Evolutionary conservation across 768 basidiomycete genomes (phyloP).

Genomic region (Dictyophora rubrovolvata): DNA sequence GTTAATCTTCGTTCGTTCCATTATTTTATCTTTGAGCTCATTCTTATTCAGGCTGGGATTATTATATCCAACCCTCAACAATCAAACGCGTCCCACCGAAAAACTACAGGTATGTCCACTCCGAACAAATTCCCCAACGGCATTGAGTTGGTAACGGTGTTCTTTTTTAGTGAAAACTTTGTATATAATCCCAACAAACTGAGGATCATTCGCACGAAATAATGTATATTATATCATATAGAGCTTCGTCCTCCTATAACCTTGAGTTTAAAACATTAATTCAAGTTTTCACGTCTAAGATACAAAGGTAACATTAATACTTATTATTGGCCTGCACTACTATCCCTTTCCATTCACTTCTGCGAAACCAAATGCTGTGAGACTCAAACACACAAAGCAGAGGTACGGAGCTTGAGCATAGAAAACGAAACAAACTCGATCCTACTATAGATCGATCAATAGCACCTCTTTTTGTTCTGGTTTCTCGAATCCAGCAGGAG

Average conservation of each 20-base stretch:
- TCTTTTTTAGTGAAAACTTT: constrained; percentile 55
- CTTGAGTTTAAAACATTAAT: background rate
- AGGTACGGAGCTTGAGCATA: too few species aligned
- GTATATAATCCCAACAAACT: constrained; percentile 72
- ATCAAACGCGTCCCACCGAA: constrained; percentile 70
- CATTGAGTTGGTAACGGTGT: background rate
- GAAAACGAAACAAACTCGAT: too few species aligned
- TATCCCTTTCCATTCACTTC: too few species aligned
- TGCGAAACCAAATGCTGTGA: too few species aligned
- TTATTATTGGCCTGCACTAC: too few species aligned
- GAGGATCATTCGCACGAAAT: constrained; percentile 85
- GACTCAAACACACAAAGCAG: background rate
- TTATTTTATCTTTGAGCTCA: constrained; percentile 11
- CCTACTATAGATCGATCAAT: constrained; percentile 32
- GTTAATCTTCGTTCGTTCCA: constrained; percentile 10
- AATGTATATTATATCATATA: constrained; percentile 18
- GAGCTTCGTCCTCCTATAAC: too few species aligned
- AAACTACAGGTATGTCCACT: constrained; percentile 46
- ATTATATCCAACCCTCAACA: constrained; percentile 61
- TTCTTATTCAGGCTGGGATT: constrained; percentile 74
- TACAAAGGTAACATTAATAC: too few species aligned
- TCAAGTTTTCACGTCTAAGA: background rate
- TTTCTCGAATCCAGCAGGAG: constrained; percentile 39
- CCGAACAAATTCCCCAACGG: background rate
- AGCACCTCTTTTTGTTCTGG: constrained; percentile 55